Evolutionary conservation across 768 basidiomycete genomes (phyloP), one percentile per base, ranked within the genome.

Genomic region (Russula olivacea): DNA sequence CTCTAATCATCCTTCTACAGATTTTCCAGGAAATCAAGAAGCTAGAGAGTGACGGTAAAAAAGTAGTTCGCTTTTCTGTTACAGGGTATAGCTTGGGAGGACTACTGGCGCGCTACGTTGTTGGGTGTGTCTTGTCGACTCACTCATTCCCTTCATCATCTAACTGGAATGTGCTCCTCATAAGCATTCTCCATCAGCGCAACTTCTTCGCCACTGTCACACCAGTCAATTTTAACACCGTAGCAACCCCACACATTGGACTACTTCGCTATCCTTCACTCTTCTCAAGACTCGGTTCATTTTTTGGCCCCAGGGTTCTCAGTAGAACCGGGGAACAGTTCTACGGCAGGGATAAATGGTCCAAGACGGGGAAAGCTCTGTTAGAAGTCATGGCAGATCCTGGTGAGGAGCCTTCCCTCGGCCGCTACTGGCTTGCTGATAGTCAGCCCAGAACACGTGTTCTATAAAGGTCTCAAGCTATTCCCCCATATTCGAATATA

Each of bases 191-290:
- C 34, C 75, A 83, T 61, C 85, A 87, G 59, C 79, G 80, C 51
- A 77, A 79, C 8, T 91, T 93, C 76, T 95, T 95, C 69, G 78
- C 85, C 2, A 74, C 76, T 2, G 80, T 93, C 48, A 73, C 75
- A 32, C 90, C 92, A 0, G 80, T 89, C 58, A 92, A 91, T 72
- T 95, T 94, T 72, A 83, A 83, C 58, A 91, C 92, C 0, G 75
- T 94, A 55, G 89, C 92, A 2, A 91, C 92, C 0, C 93, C 93
- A 1, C 87, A 91, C 65, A 77, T 93, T 45, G 93, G 93, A 15
- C 79, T 92, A 8, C 84, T 84, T 4, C 76, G 77, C 69, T 86
- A 87, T 65, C 78, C 80, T 30, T 83, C 85, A 2, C 73, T 87
- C 38, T 70, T 86, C 47, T 88, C 87, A 1, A 74, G 75, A 1